Evolutionary conservation across 768 basidiomycete species (phyloP), one percentile per base, ranked within the genome.

Genomic region (Xanthoconium purpureum): DNA sequence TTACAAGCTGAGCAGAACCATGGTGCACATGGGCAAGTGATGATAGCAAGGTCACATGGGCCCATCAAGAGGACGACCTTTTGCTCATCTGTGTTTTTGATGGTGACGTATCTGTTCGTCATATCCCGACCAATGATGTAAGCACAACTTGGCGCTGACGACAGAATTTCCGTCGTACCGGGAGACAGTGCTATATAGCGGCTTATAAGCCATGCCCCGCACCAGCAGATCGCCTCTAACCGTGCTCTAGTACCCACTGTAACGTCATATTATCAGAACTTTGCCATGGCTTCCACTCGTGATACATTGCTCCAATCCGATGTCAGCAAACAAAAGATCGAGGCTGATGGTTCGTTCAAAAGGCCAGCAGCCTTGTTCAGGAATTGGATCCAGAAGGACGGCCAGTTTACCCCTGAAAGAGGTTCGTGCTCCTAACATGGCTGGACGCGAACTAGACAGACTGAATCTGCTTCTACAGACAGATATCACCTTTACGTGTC

Each of bases 401-500:
- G 84, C 24, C 67, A 80, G 59, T 91, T 87, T 62, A 74, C 82
- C 44, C 86, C 95, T 2, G 94, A 94, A 70, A 82, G 77, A 72
- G 90, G 92, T 88, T 57, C 50, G 79, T 69, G 6, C n/a, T 14
- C 9, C 15, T 38, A n/a, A 32, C 4, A 28, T 18, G 7, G 18
- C 14, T 13, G 13, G 15, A 17, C 36, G 2, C 7, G 28, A 18
- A 37, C 3, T 37, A 6, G 24, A 1, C 6, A 17, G 5, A 11
- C 30, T 51, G 18, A 50, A 30, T 11, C 12, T 20, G 45, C 39
- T 6, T 53, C 28, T 50, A 49, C 44, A 93, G 93, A 85, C 57
- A 87, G 95, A 44, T 98, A 98, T 70, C 90, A 91, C 63, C 89
- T 96, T 62, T 96, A 91, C 64, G 90, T 97, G 55, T 89, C 89